A percentile compares a stretch with the other conserved stretches of the same genome.
Evolutionary conservation across 352 stramenopile species (phyloP).

Genomic region (Globisporangium viniferum): DNA sequence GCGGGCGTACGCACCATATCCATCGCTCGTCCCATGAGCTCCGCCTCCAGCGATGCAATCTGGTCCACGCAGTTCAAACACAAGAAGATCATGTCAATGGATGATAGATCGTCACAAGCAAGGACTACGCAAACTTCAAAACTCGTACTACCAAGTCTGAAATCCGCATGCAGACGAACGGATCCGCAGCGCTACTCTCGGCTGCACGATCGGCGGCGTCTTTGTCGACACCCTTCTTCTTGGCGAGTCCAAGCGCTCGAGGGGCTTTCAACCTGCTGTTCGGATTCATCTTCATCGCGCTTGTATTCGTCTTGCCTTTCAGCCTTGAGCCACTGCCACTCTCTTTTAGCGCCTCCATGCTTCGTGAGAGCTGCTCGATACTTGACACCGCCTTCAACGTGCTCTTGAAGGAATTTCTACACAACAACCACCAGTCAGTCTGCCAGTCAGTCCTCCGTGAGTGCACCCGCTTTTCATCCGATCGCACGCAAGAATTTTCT

Average conservation of each 20-base stretch:
- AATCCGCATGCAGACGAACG: conserved; percentile 32
- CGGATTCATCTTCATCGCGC: not conserved
- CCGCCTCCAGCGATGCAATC: conserved; percentile 29
- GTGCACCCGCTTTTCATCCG: not conserved
- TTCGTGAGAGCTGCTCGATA: conserved; percentile 3
- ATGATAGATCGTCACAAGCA: not conserved
- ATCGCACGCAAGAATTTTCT: not conserved
- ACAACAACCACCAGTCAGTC: not conserved
- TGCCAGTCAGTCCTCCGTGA: not conserved
- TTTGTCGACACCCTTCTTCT: not conserved
- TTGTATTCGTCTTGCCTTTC: not conserved
- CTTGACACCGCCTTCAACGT: conserved; percentile 18
- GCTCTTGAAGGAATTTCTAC: conserved; percentile 34
- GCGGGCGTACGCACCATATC: conserved; percentile 28
- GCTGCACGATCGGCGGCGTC: not conserved
- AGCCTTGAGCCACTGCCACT: not conserved
- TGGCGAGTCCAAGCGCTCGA: not conserved
- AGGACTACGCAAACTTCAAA: not conserved
- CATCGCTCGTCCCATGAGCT: conserved; percentile 29
- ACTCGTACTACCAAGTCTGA: conserved; percentile 26
- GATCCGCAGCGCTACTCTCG: conserved; percentile 17
- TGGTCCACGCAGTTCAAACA: conserved; percentile 2
- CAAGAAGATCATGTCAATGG: not conserved
- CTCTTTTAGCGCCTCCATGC: not conserved
- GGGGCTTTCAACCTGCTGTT: conserved; percentile 6